Base-by-base conservation (phyloP, 768 basidiomycete genomes). In the Mycena vulgaris region DNA sequence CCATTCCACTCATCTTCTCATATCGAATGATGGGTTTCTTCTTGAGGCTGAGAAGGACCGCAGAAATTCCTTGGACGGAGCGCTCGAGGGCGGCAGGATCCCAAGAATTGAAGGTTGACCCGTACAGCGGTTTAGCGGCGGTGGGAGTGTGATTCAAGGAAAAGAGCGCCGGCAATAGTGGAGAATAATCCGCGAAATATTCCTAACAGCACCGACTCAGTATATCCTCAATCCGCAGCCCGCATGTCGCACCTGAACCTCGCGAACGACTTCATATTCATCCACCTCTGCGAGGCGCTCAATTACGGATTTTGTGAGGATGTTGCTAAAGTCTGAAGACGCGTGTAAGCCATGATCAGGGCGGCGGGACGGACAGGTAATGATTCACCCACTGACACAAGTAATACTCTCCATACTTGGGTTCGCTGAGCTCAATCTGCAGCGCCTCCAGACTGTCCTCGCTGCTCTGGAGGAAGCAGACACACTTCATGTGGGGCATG, bases 321-420 rank as follows among this genome's bases (percentile, higher is more conserved):
- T 90, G 76, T 96, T 99, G 83, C 96, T 98, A 79, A 99, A 99
- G 82, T 98, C 97, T 99, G 66, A 21, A 56, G 51, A 56, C 39
- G 63, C 53, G 57, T 37, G 58, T 75, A 57, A 73, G 68, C 48
- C 61, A 75, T 76, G 70, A 78, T 78, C 64, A 63, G 60, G 40
- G 35, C 68, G 68, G 62, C 63, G 62, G 28, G 61, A 35, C 53
- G 63, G 68, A 63, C 71, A 78, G 75, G 74, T 77, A 76, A 76
- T 81, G 83, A 88, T 85, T 88, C 90, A 93, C 92, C 88, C 86
- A 95, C 97, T 93, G 89, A 99, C 97, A 99, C 79, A 99, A 84
- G 87, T 97, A 99, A 83, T 99, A 99, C 83, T 96, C 96, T 79
- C 96, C 96, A 76, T 99, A 99, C 81, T 93, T 93, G 13, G 97